Evolutionary conservation across 495 filamentous ascomycete species (phyloP).

Genomic region (Penicillium nucicola): DNA sequence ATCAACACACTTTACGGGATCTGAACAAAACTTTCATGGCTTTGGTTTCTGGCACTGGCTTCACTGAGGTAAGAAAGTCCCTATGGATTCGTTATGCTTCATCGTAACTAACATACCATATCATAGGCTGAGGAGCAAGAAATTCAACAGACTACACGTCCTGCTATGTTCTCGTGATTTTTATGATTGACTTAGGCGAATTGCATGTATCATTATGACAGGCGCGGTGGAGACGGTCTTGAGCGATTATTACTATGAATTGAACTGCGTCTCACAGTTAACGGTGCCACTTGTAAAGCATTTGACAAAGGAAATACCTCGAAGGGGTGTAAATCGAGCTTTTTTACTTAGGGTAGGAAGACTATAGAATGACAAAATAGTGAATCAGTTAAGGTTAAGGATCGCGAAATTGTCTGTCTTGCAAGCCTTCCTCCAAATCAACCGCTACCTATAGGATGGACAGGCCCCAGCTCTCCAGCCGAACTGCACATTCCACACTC

Average conservation of each 20-base stretch:
- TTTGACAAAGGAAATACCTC: too few species aligned
- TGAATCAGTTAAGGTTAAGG: too few species aligned
- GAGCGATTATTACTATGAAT: conserved; percentile 14
- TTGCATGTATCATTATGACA: conserved; percentile 17
- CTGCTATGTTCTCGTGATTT: conserved; percentile 39
- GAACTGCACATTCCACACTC: too few species aligned
- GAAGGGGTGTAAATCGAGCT: too few species aligned
- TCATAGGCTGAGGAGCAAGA: conserved; percentile 42
- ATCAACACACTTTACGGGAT: conserved; percentile 42
- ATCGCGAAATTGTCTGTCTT: too few species aligned
- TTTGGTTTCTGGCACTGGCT: conserved; percentile 57
- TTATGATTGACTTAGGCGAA: conserved; percentile 1
- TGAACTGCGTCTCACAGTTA: neutral
- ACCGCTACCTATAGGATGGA: too few species aligned
- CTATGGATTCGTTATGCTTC: too few species aligned
- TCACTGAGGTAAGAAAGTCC: conserved; percentile 48
- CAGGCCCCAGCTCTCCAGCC: too few species aligned
- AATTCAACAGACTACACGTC: conserved; percentile 27
- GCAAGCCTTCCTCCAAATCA: too few species aligned
- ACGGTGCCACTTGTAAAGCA: neutral
- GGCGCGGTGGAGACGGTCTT: conserved; percentile 18
- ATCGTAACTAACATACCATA: conserved; percentile 6
- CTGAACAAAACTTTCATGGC: conserved; percentile 60
- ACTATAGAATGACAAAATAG: too few species aligned
- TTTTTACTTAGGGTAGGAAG: too few species aligned